phyloP scores from a whole-genome alignment of 352 stramenopile genomes.

The Globisporangium iwayamae region DNA sequence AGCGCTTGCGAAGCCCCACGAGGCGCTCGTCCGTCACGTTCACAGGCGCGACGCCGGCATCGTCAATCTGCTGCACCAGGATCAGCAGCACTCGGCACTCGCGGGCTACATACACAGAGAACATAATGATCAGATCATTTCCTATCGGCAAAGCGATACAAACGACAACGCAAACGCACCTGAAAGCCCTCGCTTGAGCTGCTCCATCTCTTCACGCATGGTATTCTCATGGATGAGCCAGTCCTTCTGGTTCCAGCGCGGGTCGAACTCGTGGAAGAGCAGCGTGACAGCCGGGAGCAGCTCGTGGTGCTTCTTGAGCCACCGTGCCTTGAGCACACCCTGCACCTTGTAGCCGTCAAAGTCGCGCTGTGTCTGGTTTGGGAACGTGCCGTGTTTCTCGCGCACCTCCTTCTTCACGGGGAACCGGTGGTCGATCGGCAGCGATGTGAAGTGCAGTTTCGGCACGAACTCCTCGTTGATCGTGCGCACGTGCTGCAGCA shows the following conservation, averaged over 20 bases:
- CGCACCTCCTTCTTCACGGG: constrained; percentile 79
- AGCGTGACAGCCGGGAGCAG: constrained; percentile 73
- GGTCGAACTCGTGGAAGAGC: constrained; percentile 84
- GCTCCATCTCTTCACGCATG: constrained; percentile 74
- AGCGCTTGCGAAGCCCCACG: constrained; percentile 50
- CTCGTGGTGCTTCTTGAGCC: constrained; percentile 88
- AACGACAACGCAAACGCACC: constrained; percentile 13
- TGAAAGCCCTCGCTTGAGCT: constrained; percentile 55
- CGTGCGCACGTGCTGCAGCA: constrained; percentile 58
- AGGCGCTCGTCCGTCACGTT: constrained; percentile 78
- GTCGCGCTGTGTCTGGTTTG: constrained; percentile 79
- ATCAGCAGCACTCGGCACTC: constrained; percentile 80
- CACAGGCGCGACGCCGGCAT: constrained; percentile 47
- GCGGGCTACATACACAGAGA: constrained; percentile 40
- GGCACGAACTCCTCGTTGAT: constrained; percentile 84
- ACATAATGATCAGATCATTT: neutral
- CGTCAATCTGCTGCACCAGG: constrained; percentile 78
- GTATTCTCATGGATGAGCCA: constrained; percentile 66
- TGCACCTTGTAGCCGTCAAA: constrained; percentile 70
- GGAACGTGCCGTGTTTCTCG: constrained; percentile 83
- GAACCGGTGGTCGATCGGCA: constrained; percentile 75
- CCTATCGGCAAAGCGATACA: neutral
- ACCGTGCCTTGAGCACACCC: constrained; percentile 74
- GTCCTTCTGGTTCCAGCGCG: constrained; percentile 60
- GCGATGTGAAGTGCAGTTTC: constrained; percentile 69